Evolutionary conservation across 768 basidiomycete species (phyloP), one percentile per base, ranked within the genome.

Genomic region (Mycena galopus): DNA sequence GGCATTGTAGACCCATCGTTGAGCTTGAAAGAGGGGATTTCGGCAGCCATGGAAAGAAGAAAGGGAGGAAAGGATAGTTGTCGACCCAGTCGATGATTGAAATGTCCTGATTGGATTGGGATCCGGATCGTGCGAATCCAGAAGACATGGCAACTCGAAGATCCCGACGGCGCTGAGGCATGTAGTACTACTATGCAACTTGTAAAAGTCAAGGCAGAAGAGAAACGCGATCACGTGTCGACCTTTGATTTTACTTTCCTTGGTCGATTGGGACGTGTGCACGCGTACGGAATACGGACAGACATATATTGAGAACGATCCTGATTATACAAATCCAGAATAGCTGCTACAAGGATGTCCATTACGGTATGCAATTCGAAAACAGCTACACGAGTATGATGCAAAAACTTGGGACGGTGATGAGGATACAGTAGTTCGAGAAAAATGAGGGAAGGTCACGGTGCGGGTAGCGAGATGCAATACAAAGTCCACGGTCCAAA

Each of bases 1-100:
- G 82, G 83, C 16, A 83, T 82, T 27, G 64, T 76, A 23, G 75
- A 53, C 21, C 81, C 81, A 69, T 81, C 70, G 51, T 82, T 82
- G 64, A 83, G 73, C 12, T 62, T 70, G 59, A 82, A 81, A 11
- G 59, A 56, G 33, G 75, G 77, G 23, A 76, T 67, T 37, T 62
- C n/a, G 19, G 76, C 66, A 51, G 77, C 74, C 78, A 82, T 81
- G 35, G 35, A n/a, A n/a, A n/a, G n/a, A n/a, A n/a, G n/a, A n/a
- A n/a, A n/a, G n/a, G n/a, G n/a, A n/a, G n/a, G n/a, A n/a, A n/a
- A n/a, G n/a, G n/a, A n/a, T n/a, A n/a, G n/a, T n/a, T n/a, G n/a
- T n/a, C n/a, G n/a, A n/a, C n/a, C n/a, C n/a, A n/a, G n/a, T n/a
- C n/a, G n/a, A n/a, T n/a, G n/a, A n/a, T n/a, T n/a, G n/a, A n/a